Evolutionary conservation across 2,329 filamentous ascomycete genomes (phyloP).

Genomic region (Penicillium oxalicum): DNA sequence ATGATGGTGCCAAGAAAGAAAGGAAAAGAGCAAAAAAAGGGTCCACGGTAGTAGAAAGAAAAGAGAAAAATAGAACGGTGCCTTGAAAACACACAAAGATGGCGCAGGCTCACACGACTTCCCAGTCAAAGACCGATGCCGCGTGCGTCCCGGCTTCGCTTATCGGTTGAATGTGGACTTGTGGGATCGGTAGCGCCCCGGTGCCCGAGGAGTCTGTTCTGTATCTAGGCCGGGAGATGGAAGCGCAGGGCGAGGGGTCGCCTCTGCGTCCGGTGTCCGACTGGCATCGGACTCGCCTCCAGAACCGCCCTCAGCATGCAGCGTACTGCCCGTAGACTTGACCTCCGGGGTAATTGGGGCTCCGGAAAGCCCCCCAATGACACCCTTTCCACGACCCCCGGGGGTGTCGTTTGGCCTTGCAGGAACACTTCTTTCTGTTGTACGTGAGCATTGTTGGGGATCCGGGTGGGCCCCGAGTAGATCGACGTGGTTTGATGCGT

Average conservation of each 20-base stretch:
- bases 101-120: too few relatives aligned
- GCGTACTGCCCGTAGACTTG: slow-evolving; percentile 5
- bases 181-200: slow-evolving; percentile 19
- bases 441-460: slow-evolving; percentile 4
- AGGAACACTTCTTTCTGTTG: slow-evolving; percentile 5
- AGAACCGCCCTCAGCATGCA: slow-evolving; percentile 8
- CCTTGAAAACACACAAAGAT: too few relatives aligned
- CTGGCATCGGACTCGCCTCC: slow-evolving; percentile 16
- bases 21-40: slow-evolving; percentile 1
- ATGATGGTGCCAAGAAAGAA: slow-evolving; percentile 12
- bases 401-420: slow-evolving; percentile 30
- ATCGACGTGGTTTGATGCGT: slow-evolving; percentile 17
- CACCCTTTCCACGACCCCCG: slow-evolving; percentile 11
- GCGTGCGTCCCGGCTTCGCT: too few relatives aligned
- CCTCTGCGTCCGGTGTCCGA: slow-evolving; percentile 26
- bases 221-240: slow-evolving; percentile 23
- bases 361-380: not conserved
- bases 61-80: not conserved
- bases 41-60: slow-evolving; percentile 13
- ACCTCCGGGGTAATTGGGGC: slow-evolving; percentile 21
- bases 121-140: too few relatives aligned
- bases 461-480: slow-evolving; percentile 12
- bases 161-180: slow-evolving; percentile 3
- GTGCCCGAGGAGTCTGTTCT: slow-evolving; percentile 24
- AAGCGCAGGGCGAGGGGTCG: slow-evolving; percentile 30